Evolutionary conservation across 2,329 filamentous ascomycete genomes (phyloP).

Genomic region (Periconia macrospinosa): DNA sequence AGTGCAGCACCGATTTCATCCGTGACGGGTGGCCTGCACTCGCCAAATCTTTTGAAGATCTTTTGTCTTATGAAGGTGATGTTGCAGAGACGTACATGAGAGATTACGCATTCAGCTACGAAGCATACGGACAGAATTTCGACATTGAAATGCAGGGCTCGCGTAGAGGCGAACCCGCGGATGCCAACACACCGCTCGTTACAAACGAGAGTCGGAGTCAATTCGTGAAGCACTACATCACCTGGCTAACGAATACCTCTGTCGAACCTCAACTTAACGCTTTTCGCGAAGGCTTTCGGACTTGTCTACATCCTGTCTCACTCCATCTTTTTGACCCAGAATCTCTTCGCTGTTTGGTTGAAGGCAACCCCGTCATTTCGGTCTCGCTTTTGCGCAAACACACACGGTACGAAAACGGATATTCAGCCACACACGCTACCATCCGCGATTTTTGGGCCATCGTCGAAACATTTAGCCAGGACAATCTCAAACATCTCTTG

Average conservation of each 20-base stretch:
- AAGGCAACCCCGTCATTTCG: conserved; percentile 82
- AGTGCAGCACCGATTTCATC: conserved; percentile 65
- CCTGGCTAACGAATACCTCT: conserved; percentile 78
- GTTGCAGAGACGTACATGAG: conserved; percentile 81
- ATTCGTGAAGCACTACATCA: conserved; percentile 83
- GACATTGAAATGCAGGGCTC: conserved; percentile 57
- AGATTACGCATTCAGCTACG: conserved; percentile 82
- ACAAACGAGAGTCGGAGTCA: conserved; percentile 76
- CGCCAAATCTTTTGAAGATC: conserved; percentile 69
- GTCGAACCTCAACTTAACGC: conserved; percentile 76
- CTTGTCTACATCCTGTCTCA: conserved; percentile 71
- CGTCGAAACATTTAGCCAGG: conserved; percentile 66
- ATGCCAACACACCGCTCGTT: conserved; percentile 56
- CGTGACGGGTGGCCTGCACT: conserved; percentile 88
- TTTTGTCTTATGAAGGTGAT: conserved; percentile 77
- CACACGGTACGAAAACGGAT: conserved; percentile 78
- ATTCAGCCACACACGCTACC: conserved; percentile 67
- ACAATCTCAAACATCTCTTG: conserved; percentile 74
- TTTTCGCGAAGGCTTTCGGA: conserved; percentile 78
- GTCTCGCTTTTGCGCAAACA: conserved; percentile 70
- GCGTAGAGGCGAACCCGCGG: neutral
- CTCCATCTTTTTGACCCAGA: conserved; percentile 51
- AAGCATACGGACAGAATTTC: conserved; percentile 57
- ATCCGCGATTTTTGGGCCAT: conserved; percentile 85
- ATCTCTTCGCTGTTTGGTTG: conserved; percentile 75